Percentiles rank a stretch among this genome's conserved stretches.
Conservation (phyloP, 352 stramenopile genomes). For the Globisporangium splendens region DNA sequence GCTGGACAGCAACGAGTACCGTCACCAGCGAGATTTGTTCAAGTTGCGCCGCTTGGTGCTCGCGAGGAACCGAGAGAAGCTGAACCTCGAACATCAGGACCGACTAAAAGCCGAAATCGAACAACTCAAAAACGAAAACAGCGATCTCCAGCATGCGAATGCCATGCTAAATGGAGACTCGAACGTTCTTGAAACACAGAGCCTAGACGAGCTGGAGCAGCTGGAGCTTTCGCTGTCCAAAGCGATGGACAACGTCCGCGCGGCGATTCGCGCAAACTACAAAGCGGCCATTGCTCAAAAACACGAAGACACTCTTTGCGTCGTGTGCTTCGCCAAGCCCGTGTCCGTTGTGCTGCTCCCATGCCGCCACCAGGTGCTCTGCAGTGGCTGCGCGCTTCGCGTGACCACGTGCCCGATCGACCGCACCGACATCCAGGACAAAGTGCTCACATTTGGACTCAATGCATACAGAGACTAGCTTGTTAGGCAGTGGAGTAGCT, state of each 20-base stretch:
- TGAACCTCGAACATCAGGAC: constrained; percentile 30
- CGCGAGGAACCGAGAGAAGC: constrained; percentile 24
- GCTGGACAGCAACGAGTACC: constrained; percentile 19
- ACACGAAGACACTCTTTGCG: constrained; percentile 30
- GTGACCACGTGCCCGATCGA: constrained; percentile 59
- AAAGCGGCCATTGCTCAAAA: constrained; percentile 16
- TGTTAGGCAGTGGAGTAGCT: constrained; percentile 1
- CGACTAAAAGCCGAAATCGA: constrained; percentile 23
- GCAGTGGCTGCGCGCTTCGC: constrained; percentile 43
- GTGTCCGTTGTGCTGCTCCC: constrained; percentile 49
- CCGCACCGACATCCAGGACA: constrained; percentile 50
- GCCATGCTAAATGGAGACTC: constrained; percentile 18
- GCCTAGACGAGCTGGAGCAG: constrained; percentile 38
- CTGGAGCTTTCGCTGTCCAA: constrained; percentile 29
- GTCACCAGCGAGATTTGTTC: constrained; percentile 15
- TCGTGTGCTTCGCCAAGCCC: constrained; percentile 51
- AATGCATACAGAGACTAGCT: constrained; percentile 26
- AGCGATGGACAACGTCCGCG: constrained; percentile 27
- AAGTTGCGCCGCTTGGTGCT: constrained; percentile 28
- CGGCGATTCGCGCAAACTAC: constrained; percentile 27
- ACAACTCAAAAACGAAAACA: constrained; percentile 23
- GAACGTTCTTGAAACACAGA: constrained; percentile 21
- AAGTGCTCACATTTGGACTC: constrained; percentile 63
- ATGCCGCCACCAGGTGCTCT: constrained; percentile 65
- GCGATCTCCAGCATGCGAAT: constrained; percentile 17